A percentile compares a stretch with the other conserved stretches of the same genome.
These are phyloP conservation scores for Morella rubra DNA, from an alignment of 306 rosid species.

Conservation along the genomic window DNA sequence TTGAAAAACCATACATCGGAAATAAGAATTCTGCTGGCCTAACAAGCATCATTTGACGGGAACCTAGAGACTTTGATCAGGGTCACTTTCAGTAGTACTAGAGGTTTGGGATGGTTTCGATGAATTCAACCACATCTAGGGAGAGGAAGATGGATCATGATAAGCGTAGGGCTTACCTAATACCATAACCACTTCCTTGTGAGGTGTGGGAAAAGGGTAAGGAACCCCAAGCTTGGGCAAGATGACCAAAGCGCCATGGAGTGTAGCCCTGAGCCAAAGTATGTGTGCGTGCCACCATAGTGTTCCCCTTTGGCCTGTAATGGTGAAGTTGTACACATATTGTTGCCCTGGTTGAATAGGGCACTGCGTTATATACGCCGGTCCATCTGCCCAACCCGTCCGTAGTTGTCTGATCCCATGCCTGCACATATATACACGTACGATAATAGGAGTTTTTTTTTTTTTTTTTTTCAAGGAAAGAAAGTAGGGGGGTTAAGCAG, in stretches of 20 bases:
- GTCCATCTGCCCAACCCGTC: constrained; percentile 93
- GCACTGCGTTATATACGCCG: constrained; percentile 87
- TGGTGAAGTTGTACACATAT: constrained; percentile 66
- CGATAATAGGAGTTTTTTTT: too few species aligned
- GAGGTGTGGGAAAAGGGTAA: constrained; percentile 80
- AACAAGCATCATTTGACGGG: too few species aligned
- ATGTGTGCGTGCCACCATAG: constrained; percentile 93
- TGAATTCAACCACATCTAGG: too few species aligned
- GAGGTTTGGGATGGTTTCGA: too few species aligned
- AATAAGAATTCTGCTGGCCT: too few species aligned
- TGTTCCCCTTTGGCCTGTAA: constrained; percentile 89
- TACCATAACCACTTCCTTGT: constrained; percentile 55
- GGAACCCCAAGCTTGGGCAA: constrained; percentile 86
- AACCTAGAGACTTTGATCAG: too few species aligned
- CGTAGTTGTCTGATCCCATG: constrained; percentile 76
- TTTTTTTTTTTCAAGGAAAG: too few species aligned
- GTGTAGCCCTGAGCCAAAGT: constrained; percentile 83
- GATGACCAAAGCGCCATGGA: constrained; percentile 79
- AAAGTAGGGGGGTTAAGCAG: too few species aligned
- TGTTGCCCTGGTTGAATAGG: constrained; percentile 75
- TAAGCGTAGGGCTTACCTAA: constrained; percentile 37
- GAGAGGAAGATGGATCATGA: not conserved
- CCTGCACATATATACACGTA: constrained; percentile 34
- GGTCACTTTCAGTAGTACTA: too few species aligned
- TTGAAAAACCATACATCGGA: not conserved